phyloP scores from a whole-genome alignment of 352 stramenopile genomes.

The Phytophthora citricola region DNA sequence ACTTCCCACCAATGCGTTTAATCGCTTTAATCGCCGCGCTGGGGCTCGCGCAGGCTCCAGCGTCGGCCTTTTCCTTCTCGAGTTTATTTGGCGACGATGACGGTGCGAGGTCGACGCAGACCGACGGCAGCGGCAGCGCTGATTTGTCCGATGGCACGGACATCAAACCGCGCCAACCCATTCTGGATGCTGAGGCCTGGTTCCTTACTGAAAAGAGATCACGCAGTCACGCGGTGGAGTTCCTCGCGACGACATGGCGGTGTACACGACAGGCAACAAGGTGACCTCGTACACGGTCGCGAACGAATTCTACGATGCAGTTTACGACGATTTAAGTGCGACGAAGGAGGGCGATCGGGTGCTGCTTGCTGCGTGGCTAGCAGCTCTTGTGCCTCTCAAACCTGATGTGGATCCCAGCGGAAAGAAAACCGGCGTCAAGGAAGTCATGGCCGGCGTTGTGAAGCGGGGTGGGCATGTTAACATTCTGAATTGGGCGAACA shows the following conservation, averaged over 20 bases:
- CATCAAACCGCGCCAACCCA: conserved; percentile 36
- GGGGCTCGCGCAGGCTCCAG: not conserved
- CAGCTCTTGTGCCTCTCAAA: conserved; percentile 48
- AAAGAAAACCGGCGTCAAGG: conserved; percentile 35
- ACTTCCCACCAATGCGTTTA: not conserved
- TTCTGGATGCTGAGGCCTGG: conserved; percentile 48
- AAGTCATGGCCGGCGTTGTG: conserved; percentile 39
- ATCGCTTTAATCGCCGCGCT: not conserved
- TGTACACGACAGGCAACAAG: conserved; percentile 46
- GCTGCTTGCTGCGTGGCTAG: conserved; percentile 49
- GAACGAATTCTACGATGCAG: conserved; percentile 48
- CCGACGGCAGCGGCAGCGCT: not conserved
- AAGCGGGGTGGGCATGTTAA: conserved; percentile 44
- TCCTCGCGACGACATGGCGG: conserved; percentile 38
- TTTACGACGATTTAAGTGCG: conserved; percentile 47
- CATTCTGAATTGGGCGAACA: conserved; percentile 59
- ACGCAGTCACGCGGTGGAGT: conserved; percentile 47
- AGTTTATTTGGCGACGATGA: conserved; percentile 1
- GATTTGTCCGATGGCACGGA: conserved; percentile 16
- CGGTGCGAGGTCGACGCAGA: not conserved
- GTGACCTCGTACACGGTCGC: conserved; percentile 49
- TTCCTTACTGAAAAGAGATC: conserved; percentile 62
- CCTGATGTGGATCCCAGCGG: conserved; percentile 31
- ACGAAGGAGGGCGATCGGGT: conserved; percentile 31
- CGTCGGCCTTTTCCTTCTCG: conserved; percentile 21